Evolutionary conservation across 176 grass and related monocot species (phyloP), one percentile per base, ranked within the genome.

Genomic region (Poa pratensis): DNA sequence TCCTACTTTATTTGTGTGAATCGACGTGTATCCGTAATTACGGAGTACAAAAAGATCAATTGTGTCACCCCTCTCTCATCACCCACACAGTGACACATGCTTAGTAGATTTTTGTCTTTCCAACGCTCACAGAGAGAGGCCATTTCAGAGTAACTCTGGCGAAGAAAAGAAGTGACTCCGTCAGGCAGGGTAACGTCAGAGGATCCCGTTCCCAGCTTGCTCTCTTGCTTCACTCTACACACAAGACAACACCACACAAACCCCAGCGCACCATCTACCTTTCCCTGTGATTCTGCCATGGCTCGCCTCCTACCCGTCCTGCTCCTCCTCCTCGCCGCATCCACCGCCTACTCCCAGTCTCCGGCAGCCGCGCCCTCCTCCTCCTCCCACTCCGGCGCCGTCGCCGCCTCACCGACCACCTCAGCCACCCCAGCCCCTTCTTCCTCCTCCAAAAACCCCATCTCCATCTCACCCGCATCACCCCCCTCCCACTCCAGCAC

Each of bases 361-460:
- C 89, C 89, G 14, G 89, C 89, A 7, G 68, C 69, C n/a, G 80
- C 85, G 17, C 80, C 89, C 1, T 87, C 78, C 22, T 0, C 3
- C 75, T 89, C 83, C 75, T 74, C 70, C 22, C 6, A 27, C 14
- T 0, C 82, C 48, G 55, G 46, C 81, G 2, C 26, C 20, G 24
- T 51, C 32, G 18, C 87, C 4, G 24, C 79, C 23, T 63, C 78
- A 2, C 30, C 88, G 0, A 14, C 75, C 30, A 10, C 43, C 65
- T 40, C 63, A 6, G 66, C 24, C 26, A 75, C 89, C 0, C 69
- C 75, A 28, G 50, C 3, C n/a, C 84, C 84, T 6, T 70, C 87
- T 2, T 78, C 73, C 49, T 75, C 86, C 6, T 76, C 88, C 22
- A 67, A 60, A 51, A 85, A 76, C 64, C 73, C 18, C 53, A 63